Percentiles rank a stretch among this genome's conserved stretches.
These are phyloP conservation scores for Crepidotus variabilis DNA, from an alignment of 768 basidiomycete genomes.

Conservation along the genomic window DNA sequence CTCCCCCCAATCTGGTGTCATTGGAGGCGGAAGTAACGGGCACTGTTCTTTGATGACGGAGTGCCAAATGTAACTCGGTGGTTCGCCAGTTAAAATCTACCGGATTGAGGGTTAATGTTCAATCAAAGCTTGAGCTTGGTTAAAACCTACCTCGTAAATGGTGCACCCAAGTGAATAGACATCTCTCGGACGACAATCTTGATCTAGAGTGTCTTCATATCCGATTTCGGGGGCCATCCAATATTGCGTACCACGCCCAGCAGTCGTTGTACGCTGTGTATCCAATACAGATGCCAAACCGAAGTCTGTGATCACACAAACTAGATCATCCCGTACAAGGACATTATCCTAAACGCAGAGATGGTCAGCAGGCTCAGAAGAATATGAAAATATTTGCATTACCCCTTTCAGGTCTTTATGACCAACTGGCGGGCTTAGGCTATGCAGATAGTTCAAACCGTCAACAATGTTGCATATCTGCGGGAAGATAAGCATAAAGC, in stretches of 20 bases:
- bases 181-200: background rate
- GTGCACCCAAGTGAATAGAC: too few relatives aligned
- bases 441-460: constrained; percentile 34
- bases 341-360: background rate
- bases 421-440: constrained; percentile 32
- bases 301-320: background rate
- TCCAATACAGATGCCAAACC: background rate
- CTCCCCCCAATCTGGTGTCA: too few relatives aligned
- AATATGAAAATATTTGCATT: constrained; percentile 1
- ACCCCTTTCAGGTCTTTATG: constrained; percentile 41
- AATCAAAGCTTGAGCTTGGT: background rate
- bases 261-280: background rate
- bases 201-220: background rate
- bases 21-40: background rate
- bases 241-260: background rate
- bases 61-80: background rate
- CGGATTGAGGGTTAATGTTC: background rate
- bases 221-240: background rate
- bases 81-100: background rate
- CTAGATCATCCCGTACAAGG: background rate
- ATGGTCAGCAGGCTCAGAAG: background rate
- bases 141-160: background rate
- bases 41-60: background rate
- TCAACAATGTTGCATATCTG: constrained; percentile 27
- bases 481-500: background rate